These are phyloP conservation scores for Boletus subluridellus DNA, from an alignment of 1,284 basidiomycete species.

Conservation along the genomic window DNA sequence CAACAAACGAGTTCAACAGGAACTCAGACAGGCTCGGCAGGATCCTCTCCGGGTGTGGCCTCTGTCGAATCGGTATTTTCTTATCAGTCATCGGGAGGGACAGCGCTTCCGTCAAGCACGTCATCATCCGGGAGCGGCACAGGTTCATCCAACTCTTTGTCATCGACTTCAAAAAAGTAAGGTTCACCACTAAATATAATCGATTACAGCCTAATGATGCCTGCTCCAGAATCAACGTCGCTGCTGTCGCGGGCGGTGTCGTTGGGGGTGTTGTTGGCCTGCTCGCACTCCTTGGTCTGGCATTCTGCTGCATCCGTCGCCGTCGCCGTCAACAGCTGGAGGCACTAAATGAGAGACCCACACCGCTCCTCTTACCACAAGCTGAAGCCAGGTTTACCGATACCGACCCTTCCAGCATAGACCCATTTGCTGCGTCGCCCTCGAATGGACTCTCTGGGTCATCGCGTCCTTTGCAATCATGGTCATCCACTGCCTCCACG, in stretches of 20 bases:
- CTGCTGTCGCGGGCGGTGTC: conserved; percentile 15
- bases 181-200: background rate
- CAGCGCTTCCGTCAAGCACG: conserved; percentile 12
- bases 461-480: conserved; percentile 5
- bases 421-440: conserved; percentile 5
- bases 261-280: conserved; percentile 19
- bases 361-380: conserved; percentile 3
- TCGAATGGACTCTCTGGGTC: background rate
- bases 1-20: background rate
- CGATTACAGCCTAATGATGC: background rate
- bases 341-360: conserved; percentile 5
- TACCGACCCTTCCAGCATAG: background rate
- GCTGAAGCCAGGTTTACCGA: conserved; percentile 1
- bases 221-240: conserved; percentile 9
- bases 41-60: background rate
- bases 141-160: background rate
- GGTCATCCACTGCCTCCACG: conserved; percentile 1
- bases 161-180: conserved; percentile 14
- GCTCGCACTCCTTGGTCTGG: conserved; percentile 13
- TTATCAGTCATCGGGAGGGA: conserved; percentile 3
- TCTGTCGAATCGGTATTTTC: conserved; percentile 8
- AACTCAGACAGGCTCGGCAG: background rate
- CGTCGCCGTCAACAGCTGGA: conserved; percentile 1
- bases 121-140: conserved; percentile 1
- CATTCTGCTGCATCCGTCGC: conserved; percentile 12